Evolutionary conservation across 192 early-diverging fungal genomes (phyloP), one percentile per base, ranked within the genome.

Genomic region (Physocladia obscura): DNA sequence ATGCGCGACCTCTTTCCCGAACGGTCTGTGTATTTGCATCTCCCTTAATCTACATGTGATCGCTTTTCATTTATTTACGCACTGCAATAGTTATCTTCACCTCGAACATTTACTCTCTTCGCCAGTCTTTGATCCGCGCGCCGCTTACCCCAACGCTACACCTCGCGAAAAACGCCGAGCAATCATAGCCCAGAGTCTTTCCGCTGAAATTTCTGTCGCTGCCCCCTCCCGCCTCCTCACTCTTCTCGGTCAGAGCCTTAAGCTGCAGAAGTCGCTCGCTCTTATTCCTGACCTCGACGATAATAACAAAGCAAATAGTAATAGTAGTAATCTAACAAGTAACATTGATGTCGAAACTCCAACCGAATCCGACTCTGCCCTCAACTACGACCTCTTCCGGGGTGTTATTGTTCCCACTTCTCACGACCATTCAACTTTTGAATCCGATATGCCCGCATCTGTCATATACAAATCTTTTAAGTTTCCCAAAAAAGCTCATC

Each of bases 401-500:
- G 94, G 92, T 0, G 77, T 77, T 0, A 80, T 86, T 0, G 85
- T 87, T 5, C 11, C 11, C 8, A 44, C 40, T 44, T 44, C 40
- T 8, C 40, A 44, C 40, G 40, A 44, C 40, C 69, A 83, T 2
- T 80, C 89, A 3, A 81, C 84, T 52, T 77, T 82, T 6, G 84
- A 88, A 54, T 91, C 91, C 29, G 97, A 98, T 71, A 80, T 78
- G 37, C 82, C 88, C 13, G 91, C 90, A 0, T 74, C 82, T 1
- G 82, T 78, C 47, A 88, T 84, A 26, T 90, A 93, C 68, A 81
- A 90, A 6, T 89, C 88, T 3, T 91, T 97, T 61, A 94, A 96
- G 88, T 96, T 98, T 71, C 94, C 94, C 1, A 93, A 92, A 67
- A 95, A 94, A 68, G 87, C 91, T 49, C 87, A 90, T 57, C 87